Percentiles rank a stretch among this genome's conserved stretches.
phyloP scores from a whole-genome alignment of 108 stramenopile species.

The Phaeodactylum tricornutum region DNA sequence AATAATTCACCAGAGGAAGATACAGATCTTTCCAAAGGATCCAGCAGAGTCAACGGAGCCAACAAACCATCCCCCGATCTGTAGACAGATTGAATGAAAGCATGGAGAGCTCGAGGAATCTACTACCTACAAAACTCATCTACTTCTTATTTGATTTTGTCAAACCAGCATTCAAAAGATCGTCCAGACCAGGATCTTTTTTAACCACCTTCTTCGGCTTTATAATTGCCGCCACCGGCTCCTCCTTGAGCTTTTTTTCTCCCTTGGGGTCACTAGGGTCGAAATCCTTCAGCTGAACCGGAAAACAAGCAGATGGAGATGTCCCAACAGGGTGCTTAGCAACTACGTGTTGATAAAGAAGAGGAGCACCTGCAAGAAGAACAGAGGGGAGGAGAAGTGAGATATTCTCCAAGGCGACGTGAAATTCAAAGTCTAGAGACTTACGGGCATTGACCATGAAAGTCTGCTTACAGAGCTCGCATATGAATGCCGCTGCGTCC shows the following conservation, averaged over 20 bases:
- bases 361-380: too few relatives aligned
- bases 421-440: too few relatives aligned
- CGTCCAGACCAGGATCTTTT: constrained; percentile 29
- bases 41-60: too few relatives aligned
- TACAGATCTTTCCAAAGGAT: not conserved
- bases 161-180: constrained; percentile 55
- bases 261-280: constrained; percentile 73
- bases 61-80: not conserved
- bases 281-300: constrained; percentile 43
- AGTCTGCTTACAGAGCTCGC: constrained; percentile 72
- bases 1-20: not conserved
- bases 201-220: constrained; percentile 33
- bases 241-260: constrained; percentile 14
- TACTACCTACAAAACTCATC: not conserved
- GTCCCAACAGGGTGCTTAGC: constrained; percentile 60
- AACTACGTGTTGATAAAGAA: constrained; percentile 62
- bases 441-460: constrained; percentile 85
- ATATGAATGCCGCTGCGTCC: constrained; percentile 72
- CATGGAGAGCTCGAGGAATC: too few relatives aligned
- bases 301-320: constrained; percentile 51
- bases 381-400: too few relatives aligned
- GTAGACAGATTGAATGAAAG: not conserved
- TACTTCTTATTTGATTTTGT: constrained; percentile 14
- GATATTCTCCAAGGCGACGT: too few relatives aligned
- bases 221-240: constrained; percentile 17